Percentiles rank a stretch among this genome's conserved stretches.
Conservation (phyloP, 2,329 filamentous ascomycete genomes). For the Zymoseptoria tritici region DNA sequence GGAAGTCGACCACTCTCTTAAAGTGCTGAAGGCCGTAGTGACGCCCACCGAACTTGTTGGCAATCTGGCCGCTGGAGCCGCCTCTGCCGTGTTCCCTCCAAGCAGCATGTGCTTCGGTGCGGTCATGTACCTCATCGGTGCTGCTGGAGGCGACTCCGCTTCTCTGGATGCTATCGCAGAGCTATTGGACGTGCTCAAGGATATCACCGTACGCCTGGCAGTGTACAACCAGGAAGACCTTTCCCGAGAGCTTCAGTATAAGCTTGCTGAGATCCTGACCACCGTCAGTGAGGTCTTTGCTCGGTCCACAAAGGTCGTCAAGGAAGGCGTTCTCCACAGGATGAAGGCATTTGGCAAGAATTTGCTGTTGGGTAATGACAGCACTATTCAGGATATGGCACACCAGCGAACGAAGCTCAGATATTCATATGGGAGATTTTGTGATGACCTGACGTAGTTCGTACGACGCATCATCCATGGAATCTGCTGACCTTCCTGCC, state of each 20-base stretch:
- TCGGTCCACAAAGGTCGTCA: conserved; percentile 37
- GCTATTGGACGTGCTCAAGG: conserved; percentile 35
- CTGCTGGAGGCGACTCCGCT: conserved; percentile 40
- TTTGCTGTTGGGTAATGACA: conserved; percentile 35
- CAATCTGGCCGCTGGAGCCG: conserved; percentile 32
- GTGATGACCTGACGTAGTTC: too few species aligned
- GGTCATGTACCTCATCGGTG: conserved; percentile 38
- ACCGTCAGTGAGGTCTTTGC: conserved; percentile 42
- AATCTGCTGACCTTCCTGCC: too few species aligned
- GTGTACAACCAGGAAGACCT: conserved; percentile 37
- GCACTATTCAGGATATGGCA: conserved; percentile 26
- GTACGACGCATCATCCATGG: too few species aligned
- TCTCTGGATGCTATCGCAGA: conserved; percentile 42
- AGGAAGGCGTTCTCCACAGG: conserved; percentile 29
- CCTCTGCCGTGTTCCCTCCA: conserved; percentile 36
- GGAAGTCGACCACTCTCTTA: conserved; percentile 3
- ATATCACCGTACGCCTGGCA: conserved; percentile 32
- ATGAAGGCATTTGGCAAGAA: conserved; percentile 37
- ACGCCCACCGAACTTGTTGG: conserved; percentile 37
- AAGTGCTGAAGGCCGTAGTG: conserved; percentile 5
- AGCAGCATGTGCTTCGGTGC: conserved; percentile 39
- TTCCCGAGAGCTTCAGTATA: conserved; percentile 33
- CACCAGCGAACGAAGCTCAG: too few species aligned
- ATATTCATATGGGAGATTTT: too few species aligned
- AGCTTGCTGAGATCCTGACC: conserved; percentile 38